Evolutionary conservation across 306 rosid genomes (phyloP).

Genomic region (Psophocarpus tetragonolobus): DNA sequence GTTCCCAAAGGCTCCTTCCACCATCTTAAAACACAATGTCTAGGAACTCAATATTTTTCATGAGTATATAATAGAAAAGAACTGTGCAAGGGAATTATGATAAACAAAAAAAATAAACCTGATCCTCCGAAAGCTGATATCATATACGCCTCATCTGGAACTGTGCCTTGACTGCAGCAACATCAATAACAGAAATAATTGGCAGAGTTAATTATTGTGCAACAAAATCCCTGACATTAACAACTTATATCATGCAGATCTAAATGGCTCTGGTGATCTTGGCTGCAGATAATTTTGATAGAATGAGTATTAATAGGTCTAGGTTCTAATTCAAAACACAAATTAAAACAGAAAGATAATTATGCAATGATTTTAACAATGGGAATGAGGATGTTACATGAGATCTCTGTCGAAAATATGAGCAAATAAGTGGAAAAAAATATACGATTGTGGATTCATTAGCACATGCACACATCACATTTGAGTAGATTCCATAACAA

Average conservation of each 20-base stretch:
- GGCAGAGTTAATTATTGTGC: conserved; percentile 10
- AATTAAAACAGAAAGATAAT: neutral
- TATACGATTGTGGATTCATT: neutral
- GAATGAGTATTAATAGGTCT: neutral
- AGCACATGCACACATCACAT: conserved; percentile 15
- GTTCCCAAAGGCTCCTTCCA: conserved; percentile 86
- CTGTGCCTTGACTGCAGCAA: conserved; percentile 86
- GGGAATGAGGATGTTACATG: neutral
- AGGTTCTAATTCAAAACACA: neutral
- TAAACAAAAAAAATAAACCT: conserved; percentile 50
- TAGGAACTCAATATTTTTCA: conserved; percentile 29
- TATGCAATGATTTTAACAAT: conserved; percentile 15
- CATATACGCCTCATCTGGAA: conserved; percentile 93
- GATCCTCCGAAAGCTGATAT: conserved; percentile 93
- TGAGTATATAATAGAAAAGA: neutral
- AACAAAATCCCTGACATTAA: neutral
- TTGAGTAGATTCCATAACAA: neutral
- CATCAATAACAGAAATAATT: conserved; percentile 30
- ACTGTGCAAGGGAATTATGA: neutral
- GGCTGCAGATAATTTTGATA: conserved; percentile 1
- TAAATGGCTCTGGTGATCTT: conserved; percentile 19
- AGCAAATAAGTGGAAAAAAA: conserved; percentile 15
- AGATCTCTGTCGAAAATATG: neutral
- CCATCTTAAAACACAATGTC: conserved; percentile 56
- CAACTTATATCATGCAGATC: conserved; percentile 18